Base-by-base conservation (phyloP, 306 rosid genomes). In the Quercus alba region DNA sequence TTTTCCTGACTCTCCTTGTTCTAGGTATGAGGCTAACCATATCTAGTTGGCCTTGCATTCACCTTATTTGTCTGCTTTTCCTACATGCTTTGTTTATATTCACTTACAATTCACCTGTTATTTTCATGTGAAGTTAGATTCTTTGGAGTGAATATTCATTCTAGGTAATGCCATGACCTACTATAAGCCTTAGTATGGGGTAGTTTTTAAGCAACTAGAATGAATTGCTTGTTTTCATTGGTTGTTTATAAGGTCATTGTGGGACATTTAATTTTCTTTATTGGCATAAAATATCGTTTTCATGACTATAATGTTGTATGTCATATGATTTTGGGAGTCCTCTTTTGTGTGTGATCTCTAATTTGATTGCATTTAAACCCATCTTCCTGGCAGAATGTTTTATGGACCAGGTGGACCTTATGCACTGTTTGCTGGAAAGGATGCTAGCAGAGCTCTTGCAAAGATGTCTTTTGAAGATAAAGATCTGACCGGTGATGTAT, bases 331-430 rank as follows among this genome's bases (percentile, higher is more conserved):
- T 18, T 23, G n/a, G 56, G 13, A 23, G 3, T 26, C 23, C 19
- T 38, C 64, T 13, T 54, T 13, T 56, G 3, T 4, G 31, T n/a
- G 51, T 71, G 58, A 46, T 15, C 10, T 58, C 31, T 78, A n/a
- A 58, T 51, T 52, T 87, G 70, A 75, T 46, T 20, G 38, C 19
- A n/a, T 51, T 26, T 66, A 56, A 30, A 78, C 14, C 38, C 55
- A 49, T 41, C 49, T 44, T 72, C 21, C 11, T 79, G 70, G 76
- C 92, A 96, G 99, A 89, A 82, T 89, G 94, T 96, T 96, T 80
- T 96, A 96, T 83, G 99, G 99, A 75, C 99, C 98, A 0, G 97
- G 97, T 18, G 99, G 99, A 18, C 97, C 99, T 8, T 96, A 96
- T 74, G 99, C 99, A 8, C 82, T 96, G 66, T 96, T 96, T 31